Percentiles rank a stretch among this genome's conserved stretches.
Evolutionary conservation across 208 protist genomes (phyloP).

Genomic region (Leptomonas pyrrhocoris): DNA sequence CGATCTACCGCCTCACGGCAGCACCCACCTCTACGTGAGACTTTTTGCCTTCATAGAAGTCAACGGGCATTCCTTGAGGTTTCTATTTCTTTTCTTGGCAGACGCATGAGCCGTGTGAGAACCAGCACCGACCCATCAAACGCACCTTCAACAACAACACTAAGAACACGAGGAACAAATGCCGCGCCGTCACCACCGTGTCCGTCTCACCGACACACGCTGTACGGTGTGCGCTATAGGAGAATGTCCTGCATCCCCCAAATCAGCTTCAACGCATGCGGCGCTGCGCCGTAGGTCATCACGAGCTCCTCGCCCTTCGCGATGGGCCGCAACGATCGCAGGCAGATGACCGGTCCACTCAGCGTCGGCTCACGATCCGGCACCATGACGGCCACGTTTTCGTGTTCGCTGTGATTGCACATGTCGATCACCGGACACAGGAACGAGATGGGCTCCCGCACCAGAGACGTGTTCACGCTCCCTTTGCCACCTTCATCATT

Average conservation of each 20-base stretch:
- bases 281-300: slow-evolving; percentile 72
- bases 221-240: slow-evolving; percentile 12
- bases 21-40: too few species aligned
- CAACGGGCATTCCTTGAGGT: too few species aligned
- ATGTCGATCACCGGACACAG: slow-evolving; percentile 86
- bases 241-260: slow-evolving; percentile 80
- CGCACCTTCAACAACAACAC: too few species aligned
- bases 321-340: slow-evolving; percentile 75
- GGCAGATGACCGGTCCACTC: slow-evolving; percentile 61
- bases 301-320: slow-evolving; percentile 78
- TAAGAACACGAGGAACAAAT: too few species aligned
- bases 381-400: slow-evolving; percentile 89
- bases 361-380: slow-evolving; percentile 32
- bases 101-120: too few species aligned
- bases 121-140: too few species aligned
- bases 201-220: too few species aligned
- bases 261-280: slow-evolving; percentile 68
- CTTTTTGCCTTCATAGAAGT: too few species aligned
- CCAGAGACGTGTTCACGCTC: slow-evolving; percentile 20
- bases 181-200: too few species aligned
- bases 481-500: too few species aligned
- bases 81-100: too few species aligned
- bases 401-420: slow-evolving; percentile 79
- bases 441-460: slow-evolving; percentile 75
- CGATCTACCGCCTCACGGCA: too few species aligned